Conservation (phyloP, 139 green algal genomes). For the Ulvella scutata region DNA sequence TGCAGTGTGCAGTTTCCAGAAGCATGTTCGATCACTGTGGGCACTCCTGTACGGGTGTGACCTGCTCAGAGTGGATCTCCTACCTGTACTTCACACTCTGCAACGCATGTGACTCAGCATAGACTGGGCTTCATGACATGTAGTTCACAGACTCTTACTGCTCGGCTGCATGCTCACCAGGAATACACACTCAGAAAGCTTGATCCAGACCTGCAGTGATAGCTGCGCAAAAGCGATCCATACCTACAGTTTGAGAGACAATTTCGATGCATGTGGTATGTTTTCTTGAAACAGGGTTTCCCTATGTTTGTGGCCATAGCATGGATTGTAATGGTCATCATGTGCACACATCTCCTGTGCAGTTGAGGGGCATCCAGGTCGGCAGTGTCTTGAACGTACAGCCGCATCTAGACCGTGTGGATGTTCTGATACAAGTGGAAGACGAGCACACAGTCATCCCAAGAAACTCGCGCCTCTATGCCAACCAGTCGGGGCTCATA, state of each 20-base stretch:
- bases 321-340: constrained; percentile 14
- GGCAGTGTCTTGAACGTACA: constrained; percentile 75
- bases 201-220: too few species aligned
- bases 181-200: too few species aligned
- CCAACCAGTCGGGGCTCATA: constrained; percentile 94
- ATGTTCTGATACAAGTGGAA: constrained; percentile 75
- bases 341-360: neutral
- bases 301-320: neutral
- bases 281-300: too few species aligned
- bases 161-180: too few species aligned
- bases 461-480: constrained; percentile 79
- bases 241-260: too few species aligned
- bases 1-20: constrained; percentile 76
- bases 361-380: constrained; percentile 54
- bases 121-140: too few species aligned
- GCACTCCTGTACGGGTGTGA: constrained; percentile 66
- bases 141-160: too few species aligned
- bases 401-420: constrained; percentile 74
- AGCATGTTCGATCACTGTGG: constrained; percentile 87
- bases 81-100: too few species aligned
- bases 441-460: constrained; percentile 84
- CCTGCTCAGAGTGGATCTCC: too few species aligned
- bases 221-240: too few species aligned
- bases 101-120: too few species aligned
- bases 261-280: too few species aligned